Conservation (phyloP, 805 yeast species). For the Nakazawaea pomicola region DNA sequence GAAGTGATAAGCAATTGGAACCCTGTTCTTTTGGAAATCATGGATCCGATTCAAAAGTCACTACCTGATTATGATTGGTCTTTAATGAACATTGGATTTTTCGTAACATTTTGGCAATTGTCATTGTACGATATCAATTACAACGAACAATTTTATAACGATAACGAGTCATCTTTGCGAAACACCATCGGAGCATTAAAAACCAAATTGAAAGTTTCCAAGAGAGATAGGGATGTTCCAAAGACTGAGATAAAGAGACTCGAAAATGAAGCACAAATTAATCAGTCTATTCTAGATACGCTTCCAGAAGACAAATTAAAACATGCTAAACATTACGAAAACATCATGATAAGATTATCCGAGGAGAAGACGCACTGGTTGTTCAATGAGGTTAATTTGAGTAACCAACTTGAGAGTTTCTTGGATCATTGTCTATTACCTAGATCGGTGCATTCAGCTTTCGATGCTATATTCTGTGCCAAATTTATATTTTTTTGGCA, state of each 20-base stretch:
- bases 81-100: constrained; percentile 37
- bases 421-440: constrained; percentile 70
- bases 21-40: constrained; percentile 12
- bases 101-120: constrained; percentile 66
- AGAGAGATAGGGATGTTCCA: constrained; percentile 23
- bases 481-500: constrained; percentile 54
- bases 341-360: constrained; percentile 24
- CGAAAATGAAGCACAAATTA: constrained; percentile 21
- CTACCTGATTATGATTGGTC: constrained; percentile 19
- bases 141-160: constrained; percentile 43
- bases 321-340: constrained; percentile 39
- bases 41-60: constrained; percentile 14
- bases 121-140: constrained; percentile 66
- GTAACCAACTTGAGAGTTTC: constrained; percentile 25
- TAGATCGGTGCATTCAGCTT: constrained; percentile 69
- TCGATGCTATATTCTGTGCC: constrained; percentile 72
- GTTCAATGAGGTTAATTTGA: constrained; percentile 12
- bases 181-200: constrained; percentile 29
- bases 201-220: constrained; percentile 28
- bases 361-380: constrained; percentile 37
- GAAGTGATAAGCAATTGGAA: constrained; percentile 6
- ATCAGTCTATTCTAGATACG: constrained; percentile 21
- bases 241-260: constrained; percentile 21
- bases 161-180: constrained; percentile 36
- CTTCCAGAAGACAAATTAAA: constrained; percentile 35